These are phyloP conservation scores for Scheffersomyces segobiensis DNA, from an alignment of 1,139 yeast genomes.

Conservation along the genomic window DNA sequence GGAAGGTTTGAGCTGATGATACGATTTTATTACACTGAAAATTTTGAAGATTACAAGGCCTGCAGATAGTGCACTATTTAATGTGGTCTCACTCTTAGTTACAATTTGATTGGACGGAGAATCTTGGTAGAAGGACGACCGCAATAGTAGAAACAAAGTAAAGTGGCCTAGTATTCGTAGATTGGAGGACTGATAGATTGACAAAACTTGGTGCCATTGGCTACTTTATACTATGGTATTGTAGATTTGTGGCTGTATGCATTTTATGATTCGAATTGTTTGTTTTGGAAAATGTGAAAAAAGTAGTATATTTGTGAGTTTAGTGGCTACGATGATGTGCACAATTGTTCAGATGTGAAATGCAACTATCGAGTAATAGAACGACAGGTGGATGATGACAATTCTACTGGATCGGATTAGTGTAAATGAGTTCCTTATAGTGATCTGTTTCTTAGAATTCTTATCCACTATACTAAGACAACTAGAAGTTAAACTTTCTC, in stretches of 20 bases:
- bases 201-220: not conserved
- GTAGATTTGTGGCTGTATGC: not conserved
- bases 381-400: not conserved
- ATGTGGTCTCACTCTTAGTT: slow-evolving; percentile 6
- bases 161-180: not conserved
- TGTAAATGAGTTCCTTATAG: not conserved
- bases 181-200: not conserved
- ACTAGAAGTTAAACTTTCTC: not conserved
- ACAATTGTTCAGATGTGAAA: not conserved
- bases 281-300: not conserved
- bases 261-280: not conserved
- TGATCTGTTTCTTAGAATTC: not conserved
- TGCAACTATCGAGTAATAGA: not conserved
- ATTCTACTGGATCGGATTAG: not conserved
- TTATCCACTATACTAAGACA: not conserved
- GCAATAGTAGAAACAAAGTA: not conserved
- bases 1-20: slow-evolving; percentile 1
- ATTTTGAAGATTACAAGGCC: not conserved
- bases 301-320: not conserved
- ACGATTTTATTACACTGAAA: slow-evolving; percentile 1
- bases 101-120: slow-evolving; percentile 18
- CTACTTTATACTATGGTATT: too few species aligned
- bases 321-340: not conserved
- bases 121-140: slow-evolving; percentile 11
- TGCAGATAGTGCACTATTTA: not conserved